phyloP scores from a whole-genome alignment of 2,329 filamentous ascomycete genomes.

The Herpotrichia juniperi region DNA sequence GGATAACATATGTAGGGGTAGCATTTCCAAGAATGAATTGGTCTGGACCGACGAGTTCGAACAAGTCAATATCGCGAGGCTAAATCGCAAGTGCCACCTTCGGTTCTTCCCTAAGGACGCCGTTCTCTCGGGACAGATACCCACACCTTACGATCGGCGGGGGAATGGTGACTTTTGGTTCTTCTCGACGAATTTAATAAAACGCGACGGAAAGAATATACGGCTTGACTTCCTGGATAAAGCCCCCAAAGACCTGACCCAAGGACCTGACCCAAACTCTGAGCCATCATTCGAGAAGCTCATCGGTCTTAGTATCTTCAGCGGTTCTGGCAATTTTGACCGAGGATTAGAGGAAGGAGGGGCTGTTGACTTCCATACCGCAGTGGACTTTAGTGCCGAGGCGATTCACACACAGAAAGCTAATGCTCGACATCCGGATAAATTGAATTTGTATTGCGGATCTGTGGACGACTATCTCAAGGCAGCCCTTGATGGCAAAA shows the following conservation, averaged over 20 bases:
- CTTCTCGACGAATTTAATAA: constrained; percentile 52
- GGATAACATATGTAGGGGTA: constrained; percentile 24
- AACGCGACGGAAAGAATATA: constrained; percentile 31
- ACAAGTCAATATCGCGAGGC: constrained; percentile 42
- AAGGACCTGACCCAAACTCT: constrained; percentile 65
- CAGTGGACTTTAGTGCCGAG: constrained; percentile 68
- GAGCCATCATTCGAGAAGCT: constrained; percentile 6
- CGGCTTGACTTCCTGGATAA: constrained; percentile 13
- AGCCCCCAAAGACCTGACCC: constrained; percentile 35
- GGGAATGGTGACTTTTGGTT: constrained; percentile 73
- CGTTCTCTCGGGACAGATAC: constrained; percentile 47
- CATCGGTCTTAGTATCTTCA: constrained; percentile 74
- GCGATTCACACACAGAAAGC: constrained; percentile 78
- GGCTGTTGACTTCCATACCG: constrained; percentile 68
- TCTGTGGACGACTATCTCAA: constrained; percentile 73
- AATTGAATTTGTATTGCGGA: constrained; percentile 66
- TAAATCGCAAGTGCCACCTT: constrained; percentile 66
- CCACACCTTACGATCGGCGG: constrained; percentile 67
- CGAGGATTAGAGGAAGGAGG: constrained; percentile 76
- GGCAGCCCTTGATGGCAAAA: constrained; percentile 58
- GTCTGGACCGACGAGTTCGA: constrained; percentile 59
- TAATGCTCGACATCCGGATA: constrained; percentile 57
- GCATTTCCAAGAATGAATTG: constrained; percentile 61
- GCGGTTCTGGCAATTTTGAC: constrained; percentile 78
- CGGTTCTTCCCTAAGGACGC: constrained; percentile 57